phyloP scores from a whole-genome alignment of 306 rosid species.

The Lagenaria siceraria region DNA sequence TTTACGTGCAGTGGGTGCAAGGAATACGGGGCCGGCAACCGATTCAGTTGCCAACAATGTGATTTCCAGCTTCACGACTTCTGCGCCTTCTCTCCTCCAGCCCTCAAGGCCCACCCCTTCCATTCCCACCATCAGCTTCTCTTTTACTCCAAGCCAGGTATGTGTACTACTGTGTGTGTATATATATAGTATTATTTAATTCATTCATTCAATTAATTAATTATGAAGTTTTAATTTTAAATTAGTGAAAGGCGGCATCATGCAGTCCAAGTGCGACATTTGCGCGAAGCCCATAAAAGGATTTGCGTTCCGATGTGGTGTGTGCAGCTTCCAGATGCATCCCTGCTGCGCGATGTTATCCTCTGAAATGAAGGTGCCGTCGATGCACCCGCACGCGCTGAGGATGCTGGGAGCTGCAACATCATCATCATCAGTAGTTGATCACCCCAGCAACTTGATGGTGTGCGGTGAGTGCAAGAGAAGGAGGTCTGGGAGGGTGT shows the following conservation, averaged over 20 bases:
- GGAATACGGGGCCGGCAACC: slow-evolving; percentile 70
- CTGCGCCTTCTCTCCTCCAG: slow-evolving; percentile 69
- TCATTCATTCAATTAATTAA: no score
- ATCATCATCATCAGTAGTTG: background rate
- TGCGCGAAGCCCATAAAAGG: slow-evolving; percentile 63
- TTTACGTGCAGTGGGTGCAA: slow-evolving; percentile 67
- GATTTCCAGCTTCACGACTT: slow-evolving; percentile 72
- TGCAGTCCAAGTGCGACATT: slow-evolving; percentile 66
- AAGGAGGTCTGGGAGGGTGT: slow-evolving; percentile 54
- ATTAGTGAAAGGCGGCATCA: slow-evolving; percentile 38
- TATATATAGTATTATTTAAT: no score
- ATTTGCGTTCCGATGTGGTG: slow-evolving; percentile 46
- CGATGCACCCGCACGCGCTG: slow-evolving; percentile 45
- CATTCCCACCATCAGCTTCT: slow-evolving; percentile 59
- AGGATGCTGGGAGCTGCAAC: slow-evolving; percentile 22
- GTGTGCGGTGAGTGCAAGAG: slow-evolving; percentile 54
- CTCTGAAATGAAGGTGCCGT: slow-evolving; percentile 22
- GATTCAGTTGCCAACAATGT: slow-evolving; percentile 59
- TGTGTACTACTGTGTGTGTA: no score
- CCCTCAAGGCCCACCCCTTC: slow-evolving; percentile 58
- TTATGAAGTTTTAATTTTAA: no score
- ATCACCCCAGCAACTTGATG: background rate
- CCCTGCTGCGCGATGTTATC: slow-evolving; percentile 78
- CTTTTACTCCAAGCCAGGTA: slow-evolving; percentile 56
- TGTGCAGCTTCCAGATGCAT: slow-evolving; percentile 70